phyloP scores from a whole-genome alignment of 1,139 yeast genomes.

The Taphrina confusa region DNA sequence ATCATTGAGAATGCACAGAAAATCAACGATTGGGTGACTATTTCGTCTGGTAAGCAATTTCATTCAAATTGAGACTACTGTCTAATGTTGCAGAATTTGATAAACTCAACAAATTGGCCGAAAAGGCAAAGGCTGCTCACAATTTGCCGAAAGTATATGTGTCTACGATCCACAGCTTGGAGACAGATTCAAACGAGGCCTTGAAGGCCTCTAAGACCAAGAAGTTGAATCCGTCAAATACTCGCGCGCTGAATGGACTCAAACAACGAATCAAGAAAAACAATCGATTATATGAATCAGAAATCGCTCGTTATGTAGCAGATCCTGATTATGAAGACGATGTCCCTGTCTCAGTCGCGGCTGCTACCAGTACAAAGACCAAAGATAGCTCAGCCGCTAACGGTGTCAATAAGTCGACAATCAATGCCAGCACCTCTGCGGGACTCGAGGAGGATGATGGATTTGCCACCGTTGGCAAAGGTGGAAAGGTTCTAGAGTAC shows the following conservation, averaged over 20 bases:
- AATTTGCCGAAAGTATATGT: constrained; percentile 71
- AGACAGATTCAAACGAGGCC: constrained; percentile 63
- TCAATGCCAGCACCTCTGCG: constrained; percentile 16
- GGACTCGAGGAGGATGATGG: constrained; percentile 45
- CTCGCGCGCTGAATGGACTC: constrained; percentile 83
- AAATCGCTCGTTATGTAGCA: constrained; percentile 62
- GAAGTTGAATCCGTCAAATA: constrained; percentile 77
- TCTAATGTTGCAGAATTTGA: constrained; percentile 67
- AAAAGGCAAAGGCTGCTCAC: constrained; percentile 70
- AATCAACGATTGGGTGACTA: constrained; percentile 77
- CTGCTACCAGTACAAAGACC: constrained; percentile 37
- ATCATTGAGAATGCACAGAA: constrained; percentile 69
- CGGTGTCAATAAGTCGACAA: background rate
- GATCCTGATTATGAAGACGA: constrained; percentile 59
- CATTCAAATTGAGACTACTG: too few relatives aligned
- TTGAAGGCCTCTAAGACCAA: constrained; percentile 63
- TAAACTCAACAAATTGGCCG: constrained; percentile 64
- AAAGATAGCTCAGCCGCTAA: constrained; percentile 23
- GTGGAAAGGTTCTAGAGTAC: constrained; percentile 48
- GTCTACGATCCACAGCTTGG: constrained; percentile 69
- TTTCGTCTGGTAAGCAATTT: constrained; percentile 51
- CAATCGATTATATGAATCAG: constrained; percentile 63
- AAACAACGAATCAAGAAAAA: constrained; percentile 88
- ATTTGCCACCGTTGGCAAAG: constrained; percentile 50
- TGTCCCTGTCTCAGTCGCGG: constrained; percentile 40